A percentile compares a stretch with the other conserved stretches of the same genome.
phyloP scores from a whole-genome alignment of 768 basidiomycete species.

The Podaxis sp. region DNA sequence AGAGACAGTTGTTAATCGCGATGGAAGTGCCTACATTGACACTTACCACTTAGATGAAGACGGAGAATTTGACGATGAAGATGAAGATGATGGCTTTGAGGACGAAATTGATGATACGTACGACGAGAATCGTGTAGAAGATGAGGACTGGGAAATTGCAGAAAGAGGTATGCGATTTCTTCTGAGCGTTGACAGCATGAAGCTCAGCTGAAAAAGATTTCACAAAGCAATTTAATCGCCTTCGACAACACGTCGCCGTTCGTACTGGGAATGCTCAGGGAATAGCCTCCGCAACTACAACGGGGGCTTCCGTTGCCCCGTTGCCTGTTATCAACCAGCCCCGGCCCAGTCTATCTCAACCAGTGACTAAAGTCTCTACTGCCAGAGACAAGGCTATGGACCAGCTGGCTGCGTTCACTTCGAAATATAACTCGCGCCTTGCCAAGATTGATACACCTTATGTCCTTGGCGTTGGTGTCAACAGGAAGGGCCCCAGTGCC shows the following conservation, averaged over 20 bases:
- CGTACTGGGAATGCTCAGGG: conserved; percentile 70
- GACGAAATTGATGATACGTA: conserved; percentile 44
- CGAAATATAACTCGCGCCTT: conserved; percentile 72
- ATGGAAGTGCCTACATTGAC: conserved; percentile 44
- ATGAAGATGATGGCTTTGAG: conserved; percentile 26
- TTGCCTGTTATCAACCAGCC: conserved; percentile 77
- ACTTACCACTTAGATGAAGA: conserved; percentile 36
- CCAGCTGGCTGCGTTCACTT: conserved; percentile 67
- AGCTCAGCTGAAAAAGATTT: conserved; percentile 61
- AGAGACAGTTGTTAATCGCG: conserved; percentile 17
- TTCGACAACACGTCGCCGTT: conserved; percentile 87
- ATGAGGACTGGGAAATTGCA: conserved; percentile 87
- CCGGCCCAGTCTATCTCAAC: conserved; percentile 26
- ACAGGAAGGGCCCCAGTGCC: conserved; percentile 89
- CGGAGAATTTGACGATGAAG: conserved; percentile 35
- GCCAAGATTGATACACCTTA: conserved; percentile 77
- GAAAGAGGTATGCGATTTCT: conserved; percentile 62
- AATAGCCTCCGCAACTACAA: conserved; percentile 48
- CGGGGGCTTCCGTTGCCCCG: conserved; percentile 49
- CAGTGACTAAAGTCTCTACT: conserved; percentile 21
- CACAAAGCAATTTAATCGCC: conserved; percentile 96
- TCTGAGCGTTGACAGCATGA: background rate
- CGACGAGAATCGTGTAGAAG: conserved; percentile 65
- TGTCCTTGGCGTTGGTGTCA: conserved; percentile 68
- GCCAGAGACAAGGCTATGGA: conserved; percentile 61